These are phyloP conservation scores for Lipomyces spencermartinsiae DNA, from an alignment of 805 yeast genomes.

Conservation along the genomic window DNA sequence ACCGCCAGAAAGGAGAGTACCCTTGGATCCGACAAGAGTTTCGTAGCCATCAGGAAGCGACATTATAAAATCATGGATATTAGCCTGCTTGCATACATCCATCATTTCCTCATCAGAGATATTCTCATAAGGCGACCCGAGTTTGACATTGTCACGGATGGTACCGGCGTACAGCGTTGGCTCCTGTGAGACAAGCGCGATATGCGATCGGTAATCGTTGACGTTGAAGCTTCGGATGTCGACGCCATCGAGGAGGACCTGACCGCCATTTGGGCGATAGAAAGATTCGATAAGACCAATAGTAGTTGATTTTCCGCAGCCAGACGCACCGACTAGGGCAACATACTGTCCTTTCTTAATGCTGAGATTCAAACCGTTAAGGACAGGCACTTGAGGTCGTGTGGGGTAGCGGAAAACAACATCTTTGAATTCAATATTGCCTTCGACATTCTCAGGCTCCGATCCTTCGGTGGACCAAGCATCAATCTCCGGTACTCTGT, in stretches of 20 bases:
- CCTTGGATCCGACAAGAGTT: constrained; percentile 55
- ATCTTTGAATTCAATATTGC: constrained; percentile 60
- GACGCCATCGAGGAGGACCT: constrained; percentile 59
- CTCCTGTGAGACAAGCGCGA: constrained; percentile 70
- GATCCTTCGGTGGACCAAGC: constrained; percentile 45
- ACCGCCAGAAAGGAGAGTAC: constrained; percentile 64
- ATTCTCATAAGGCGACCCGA: constrained; percentile 42
- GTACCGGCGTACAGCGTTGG: constrained; percentile 74
- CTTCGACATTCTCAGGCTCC: constrained; percentile 46
- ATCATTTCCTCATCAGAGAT: constrained; percentile 50
- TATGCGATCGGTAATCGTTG: constrained; percentile 57
- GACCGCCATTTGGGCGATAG: constrained; percentile 58
- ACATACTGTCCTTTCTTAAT: constrained; percentile 81
- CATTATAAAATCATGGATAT: constrained; percentile 57
- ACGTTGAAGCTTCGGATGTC: constrained; percentile 58
- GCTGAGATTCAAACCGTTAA: constrained; percentile 39
- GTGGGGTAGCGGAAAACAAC: constrained; percentile 45
- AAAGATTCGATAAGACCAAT: constrained; percentile 62
- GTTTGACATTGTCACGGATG: constrained; percentile 73
- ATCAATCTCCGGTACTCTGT: constrained; percentile 48
- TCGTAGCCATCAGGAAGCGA: constrained; percentile 62
- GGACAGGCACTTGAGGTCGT: constrained; percentile 42
- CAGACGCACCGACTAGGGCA: constrained; percentile 88
- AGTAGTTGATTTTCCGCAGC: constrained; percentile 55
- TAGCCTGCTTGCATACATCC: constrained; percentile 58